Conservation (phyloP, 2,329 filamentous ascomycete species). For the Coleophoma crateriformis region DNA sequence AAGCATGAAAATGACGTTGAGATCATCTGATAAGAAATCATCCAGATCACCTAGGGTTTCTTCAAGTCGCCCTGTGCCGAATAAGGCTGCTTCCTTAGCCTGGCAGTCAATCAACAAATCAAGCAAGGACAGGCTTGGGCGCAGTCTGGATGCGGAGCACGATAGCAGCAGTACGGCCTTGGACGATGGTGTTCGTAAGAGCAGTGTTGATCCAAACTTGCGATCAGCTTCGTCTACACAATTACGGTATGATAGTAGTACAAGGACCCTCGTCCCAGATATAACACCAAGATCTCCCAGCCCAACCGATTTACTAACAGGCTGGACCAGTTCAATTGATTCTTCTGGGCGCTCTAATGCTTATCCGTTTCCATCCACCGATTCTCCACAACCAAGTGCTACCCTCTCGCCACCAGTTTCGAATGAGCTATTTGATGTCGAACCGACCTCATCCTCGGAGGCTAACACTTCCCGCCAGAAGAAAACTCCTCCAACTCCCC, state of each 20-base stretch:
- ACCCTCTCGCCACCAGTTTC: slow-evolving; percentile 12
- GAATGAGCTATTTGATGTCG: slow-evolving; percentile 20
- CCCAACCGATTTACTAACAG: slow-evolving; percentile 19
- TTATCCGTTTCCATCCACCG: slow-evolving; percentile 25
- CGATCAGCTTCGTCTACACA: slow-evolving; percentile 12
- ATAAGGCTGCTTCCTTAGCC: slow-evolving; percentile 58
- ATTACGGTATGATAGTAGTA: slow-evolving; percentile 25
- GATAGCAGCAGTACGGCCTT: slow-evolving; percentile 18
- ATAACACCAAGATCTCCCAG: slow-evolving; percentile 11
- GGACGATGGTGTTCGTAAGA: slow-evolving; percentile 15
- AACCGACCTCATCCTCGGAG: slow-evolving; percentile 12
- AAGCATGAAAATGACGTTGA: slow-evolving; percentile 56
- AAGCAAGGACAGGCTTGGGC: slow-evolving; percentile 19
- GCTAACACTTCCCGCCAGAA: slow-evolving; percentile 14
- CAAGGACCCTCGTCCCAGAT: slow-evolving; percentile 24
- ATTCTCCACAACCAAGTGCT: slow-evolving; percentile 21
- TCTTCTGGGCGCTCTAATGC: slow-evolving; percentile 17
- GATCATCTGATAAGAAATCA: slow-evolving; percentile 36
- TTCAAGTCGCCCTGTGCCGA: slow-evolving; percentile 38
- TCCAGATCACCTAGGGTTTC: slow-evolving; percentile 30
- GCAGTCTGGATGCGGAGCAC: slow-evolving; percentile 20
- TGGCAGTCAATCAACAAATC: slow-evolving; percentile 34
- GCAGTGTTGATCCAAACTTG: slow-evolving; percentile 11
- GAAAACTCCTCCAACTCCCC: slow-evolving; percentile 22
- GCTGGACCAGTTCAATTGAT: slow-evolving; percentile 13